These are phyloP conservation scores for Debaryomyces coudertii DNA, from an alignment of 1,139 yeast genomes.

Conservation along the genomic window DNA sequence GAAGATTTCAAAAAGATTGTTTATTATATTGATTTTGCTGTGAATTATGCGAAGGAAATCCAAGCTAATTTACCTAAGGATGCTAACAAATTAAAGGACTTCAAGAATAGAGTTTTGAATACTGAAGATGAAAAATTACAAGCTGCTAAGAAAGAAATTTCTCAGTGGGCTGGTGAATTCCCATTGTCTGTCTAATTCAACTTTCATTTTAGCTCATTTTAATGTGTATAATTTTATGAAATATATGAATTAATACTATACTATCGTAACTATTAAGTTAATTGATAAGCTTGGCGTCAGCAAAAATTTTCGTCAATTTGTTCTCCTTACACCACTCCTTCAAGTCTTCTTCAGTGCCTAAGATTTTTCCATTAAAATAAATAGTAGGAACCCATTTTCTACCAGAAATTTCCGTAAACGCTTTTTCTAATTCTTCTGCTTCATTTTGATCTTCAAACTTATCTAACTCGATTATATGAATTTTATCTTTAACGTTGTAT, in stretches of 20 bases:
- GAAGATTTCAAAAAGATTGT: conserved; percentile 85
- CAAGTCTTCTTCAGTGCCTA: conserved; percentile 61
- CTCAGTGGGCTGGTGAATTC: conserved; percentile 90
- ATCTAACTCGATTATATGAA: conserved; percentile 63
- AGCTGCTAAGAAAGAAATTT: conserved; percentile 74
- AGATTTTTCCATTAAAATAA: conserved; percentile 62
- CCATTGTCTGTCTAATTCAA: conserved; percentile 74
- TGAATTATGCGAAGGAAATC: conserved; percentile 72
- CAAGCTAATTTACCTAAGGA: conserved; percentile 80
- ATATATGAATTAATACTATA: conserved; percentile 1
- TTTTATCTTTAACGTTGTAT: conserved; percentile 50
- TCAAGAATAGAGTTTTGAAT: conserved; percentile 76
- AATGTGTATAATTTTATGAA: conserved; percentile 1
- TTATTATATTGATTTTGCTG: conserved; percentile 80
- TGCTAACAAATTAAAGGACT: conserved; percentile 92
- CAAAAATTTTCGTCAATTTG: conserved; percentile 45
- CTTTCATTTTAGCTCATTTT: background rate
- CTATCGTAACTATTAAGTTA: background rate
- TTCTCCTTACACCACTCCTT: conserved; percentile 47
- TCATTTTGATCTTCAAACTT: conserved; percentile 51
- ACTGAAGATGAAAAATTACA: conserved; percentile 67
- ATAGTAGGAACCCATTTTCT: conserved; percentile 75
- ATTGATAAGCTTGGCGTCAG: conserved; percentile 38
- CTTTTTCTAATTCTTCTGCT: conserved; percentile 59
- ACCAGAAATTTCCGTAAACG: conserved; percentile 62